Evolutionary conservation across 345 rosid species (phyloP).

Genomic region (Citropsis articulata): DNA sequence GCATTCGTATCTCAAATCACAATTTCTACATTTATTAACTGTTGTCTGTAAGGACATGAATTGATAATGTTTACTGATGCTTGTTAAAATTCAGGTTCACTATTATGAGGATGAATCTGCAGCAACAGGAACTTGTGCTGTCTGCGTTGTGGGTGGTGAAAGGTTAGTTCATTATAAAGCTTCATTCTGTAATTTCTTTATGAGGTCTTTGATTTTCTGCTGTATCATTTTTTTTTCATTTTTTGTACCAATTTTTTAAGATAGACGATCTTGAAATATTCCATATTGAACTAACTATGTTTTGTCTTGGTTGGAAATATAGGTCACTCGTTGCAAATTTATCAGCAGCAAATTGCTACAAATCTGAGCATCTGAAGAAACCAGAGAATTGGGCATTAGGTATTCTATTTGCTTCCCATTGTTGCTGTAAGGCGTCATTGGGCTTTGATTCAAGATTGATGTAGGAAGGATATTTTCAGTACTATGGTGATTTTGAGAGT

Average conservation of each 20-base stretch:
- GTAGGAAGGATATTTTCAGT: neutral
- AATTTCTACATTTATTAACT: neutral
- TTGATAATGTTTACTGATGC: neutral
- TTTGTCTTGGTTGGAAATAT: slow-evolving; percentile 5
- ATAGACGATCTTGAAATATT: neutral
- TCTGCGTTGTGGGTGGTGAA: slow-evolving; percentile 95
- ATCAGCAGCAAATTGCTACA: slow-evolving; percentile 96
- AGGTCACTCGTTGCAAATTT: slow-evolving; percentile 91
- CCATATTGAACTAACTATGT: neutral
- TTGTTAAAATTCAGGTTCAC: slow-evolving; percentile 49
- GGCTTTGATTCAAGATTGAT: neutral
- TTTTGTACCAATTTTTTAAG: neutral
- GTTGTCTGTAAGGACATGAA: neutral
- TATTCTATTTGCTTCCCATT: slow-evolving; percentile 23
- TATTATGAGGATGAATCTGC: slow-evolving; percentile 79
- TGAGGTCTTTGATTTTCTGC: neutral
- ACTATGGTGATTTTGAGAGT: neutral
- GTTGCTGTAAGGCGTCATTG: neutral
- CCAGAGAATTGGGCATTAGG: slow-evolving; percentile 98
- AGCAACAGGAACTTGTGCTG: slow-evolving; percentile 93
- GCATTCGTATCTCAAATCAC: neutral
- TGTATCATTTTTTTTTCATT: neutral
- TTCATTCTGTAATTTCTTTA: neutral
- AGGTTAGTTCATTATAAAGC: slow-evolving; percentile 48
- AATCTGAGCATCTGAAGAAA: slow-evolving; percentile 80